These are phyloP conservation scores for Hymenoscyphus fructigenus DNA, from an alignment of 2,329 filamentous ascomycete species.

Conservation along the genomic window DNA sequence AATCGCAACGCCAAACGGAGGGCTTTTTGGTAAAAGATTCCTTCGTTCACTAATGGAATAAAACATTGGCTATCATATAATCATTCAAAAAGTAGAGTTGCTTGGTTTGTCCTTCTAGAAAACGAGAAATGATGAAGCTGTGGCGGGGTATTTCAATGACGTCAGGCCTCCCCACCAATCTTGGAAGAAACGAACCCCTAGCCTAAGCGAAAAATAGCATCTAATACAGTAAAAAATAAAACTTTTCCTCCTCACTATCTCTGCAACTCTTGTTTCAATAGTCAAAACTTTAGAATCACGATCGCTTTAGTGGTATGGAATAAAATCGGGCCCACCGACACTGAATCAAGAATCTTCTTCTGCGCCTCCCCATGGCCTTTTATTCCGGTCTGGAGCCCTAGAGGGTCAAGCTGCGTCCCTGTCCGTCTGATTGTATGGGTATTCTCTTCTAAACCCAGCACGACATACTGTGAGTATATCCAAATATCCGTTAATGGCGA, in stretches of 20 bases:
- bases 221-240: no score
- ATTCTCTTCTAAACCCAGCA: neutral
- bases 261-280: neutral
- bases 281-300: neutral
- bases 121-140: neutral
- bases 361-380: neutral
- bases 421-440: neutral
- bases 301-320: neutral
- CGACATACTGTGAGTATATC: neutral
- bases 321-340: neutral
- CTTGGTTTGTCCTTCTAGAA: neutral
- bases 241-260: no score
- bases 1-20: no score
- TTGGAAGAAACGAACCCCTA: neutral
- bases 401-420: neutral
- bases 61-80: no score
- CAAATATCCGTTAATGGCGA: neutral
- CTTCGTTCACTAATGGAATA: no score
- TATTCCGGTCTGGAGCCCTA: neutral
- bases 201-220: neutral
- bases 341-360: neutral
- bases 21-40: no score
- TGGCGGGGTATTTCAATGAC: neutral
- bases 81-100: no score
- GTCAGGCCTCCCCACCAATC: neutral